Evolutionary conservation across 2,329 filamentous ascomycete genomes (phyloP).

Genomic region (Sporothrix dimorphospora): DNA sequence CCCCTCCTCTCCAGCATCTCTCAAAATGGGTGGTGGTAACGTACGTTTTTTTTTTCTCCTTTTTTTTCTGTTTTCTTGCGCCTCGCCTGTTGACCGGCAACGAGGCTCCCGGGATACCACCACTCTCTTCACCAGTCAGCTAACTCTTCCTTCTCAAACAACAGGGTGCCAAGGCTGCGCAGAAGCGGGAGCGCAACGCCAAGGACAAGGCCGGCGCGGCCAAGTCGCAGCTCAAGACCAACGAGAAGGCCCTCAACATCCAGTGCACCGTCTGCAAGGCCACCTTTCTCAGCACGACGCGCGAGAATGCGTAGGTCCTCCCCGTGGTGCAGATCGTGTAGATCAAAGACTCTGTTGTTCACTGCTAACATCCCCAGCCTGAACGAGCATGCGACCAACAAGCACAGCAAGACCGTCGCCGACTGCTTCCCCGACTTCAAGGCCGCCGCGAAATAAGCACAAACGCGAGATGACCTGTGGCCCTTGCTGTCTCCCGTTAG

Average conservation of each 20-base stretch:
- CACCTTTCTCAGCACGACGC: conserved; percentile 77
- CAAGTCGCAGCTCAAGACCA: conserved; percentile 72
- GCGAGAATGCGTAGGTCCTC: conserved; percentile 64
- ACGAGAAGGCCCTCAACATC: conserved; percentile 73
- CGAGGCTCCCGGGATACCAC: background rate
- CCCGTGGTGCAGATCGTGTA: too few species aligned
- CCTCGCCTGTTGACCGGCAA: background rate
- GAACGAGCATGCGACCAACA: conserved; percentile 72
- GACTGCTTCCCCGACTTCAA: conserved; percentile 69
- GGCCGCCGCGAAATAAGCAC: conserved; percentile 31
- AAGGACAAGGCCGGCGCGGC: conserved; percentile 58
- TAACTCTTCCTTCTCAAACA: conserved; percentile 30
- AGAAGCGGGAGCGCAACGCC: conserved; percentile 73
- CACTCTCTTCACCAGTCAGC: background rate
- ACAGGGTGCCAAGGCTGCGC: conserved; percentile 48
- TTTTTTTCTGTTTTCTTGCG: background rate
- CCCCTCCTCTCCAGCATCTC: background rate
- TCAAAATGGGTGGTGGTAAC: conserved; percentile 43
- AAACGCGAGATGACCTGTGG: too few species aligned
- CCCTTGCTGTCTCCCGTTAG: background rate
- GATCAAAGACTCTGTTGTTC: background rate
- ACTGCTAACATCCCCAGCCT: conserved; percentile 51
- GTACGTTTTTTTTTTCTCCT: conserved; percentile 33
- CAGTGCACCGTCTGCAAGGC: conserved; percentile 77
- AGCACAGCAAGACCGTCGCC: conserved; percentile 71